Evolutionary conservation across 1,139 yeast species (phyloP).

Genomic region (Geotrichum reessii): DNA sequence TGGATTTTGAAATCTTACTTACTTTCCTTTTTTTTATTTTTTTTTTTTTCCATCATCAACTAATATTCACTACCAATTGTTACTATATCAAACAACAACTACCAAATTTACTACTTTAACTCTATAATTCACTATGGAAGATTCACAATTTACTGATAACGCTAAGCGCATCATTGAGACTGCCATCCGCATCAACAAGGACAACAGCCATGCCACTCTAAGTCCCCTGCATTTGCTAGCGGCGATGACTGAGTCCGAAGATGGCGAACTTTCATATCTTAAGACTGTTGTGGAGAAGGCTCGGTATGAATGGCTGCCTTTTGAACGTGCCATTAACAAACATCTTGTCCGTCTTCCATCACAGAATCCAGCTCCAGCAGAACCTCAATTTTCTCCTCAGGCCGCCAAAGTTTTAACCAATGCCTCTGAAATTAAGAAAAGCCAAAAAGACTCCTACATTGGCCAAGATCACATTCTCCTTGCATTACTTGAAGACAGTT

Average conservation of each 20-base stretch:
- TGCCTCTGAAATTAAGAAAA: conserved; percentile 69
- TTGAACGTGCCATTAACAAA: conserved; percentile 75
- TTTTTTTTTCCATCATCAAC: neutral
- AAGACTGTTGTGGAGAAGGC: conserved; percentile 85
- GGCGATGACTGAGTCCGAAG: conserved; percentile 64
- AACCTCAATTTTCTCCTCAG: conserved; percentile 56
- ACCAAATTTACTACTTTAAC: neutral
- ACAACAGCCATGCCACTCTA: conserved; percentile 76
- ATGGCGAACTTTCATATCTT: conserved; percentile 43
- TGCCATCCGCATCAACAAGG: conserved; percentile 78
- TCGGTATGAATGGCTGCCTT: conserved; percentile 76
- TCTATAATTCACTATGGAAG: conserved; percentile 15
- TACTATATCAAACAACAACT: neutral
- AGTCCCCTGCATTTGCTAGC: conserved; percentile 85
- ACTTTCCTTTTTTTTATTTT: neutral
- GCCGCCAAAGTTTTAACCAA: conserved; percentile 51
- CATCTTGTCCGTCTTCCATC: conserved; percentile 79
- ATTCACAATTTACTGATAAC: conserved; percentile 63
- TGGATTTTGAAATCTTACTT: too few species aligned
- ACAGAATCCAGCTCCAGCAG: conserved; percentile 81
- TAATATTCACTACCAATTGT: neutral
- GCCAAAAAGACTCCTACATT: conserved; percentile 84
- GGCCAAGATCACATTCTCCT: conserved; percentile 92
- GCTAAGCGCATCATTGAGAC: conserved; percentile 74
- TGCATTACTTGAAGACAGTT: conserved; percentile 74